Base-by-base conservation (phyloP, 1,139 yeast species). In the Kodamaea ohmeri region DNA sequence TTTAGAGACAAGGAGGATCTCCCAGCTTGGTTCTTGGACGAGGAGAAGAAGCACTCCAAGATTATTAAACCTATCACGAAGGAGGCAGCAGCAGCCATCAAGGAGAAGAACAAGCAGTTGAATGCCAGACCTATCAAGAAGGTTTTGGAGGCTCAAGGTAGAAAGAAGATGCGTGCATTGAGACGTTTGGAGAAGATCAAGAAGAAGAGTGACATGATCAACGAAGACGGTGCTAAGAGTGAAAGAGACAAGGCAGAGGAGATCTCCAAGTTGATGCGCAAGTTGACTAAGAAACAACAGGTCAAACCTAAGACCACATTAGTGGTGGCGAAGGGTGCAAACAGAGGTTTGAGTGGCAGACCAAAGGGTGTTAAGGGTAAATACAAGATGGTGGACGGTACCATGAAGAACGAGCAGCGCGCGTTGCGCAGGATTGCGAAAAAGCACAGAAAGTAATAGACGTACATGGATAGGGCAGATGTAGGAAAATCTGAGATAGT, bases 301-400 rank as follows among this genome's bases (percentile, higher is more conserved):
- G 67, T 71, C 21, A 85, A 80, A 58, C 96, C 95, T 21, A 83
- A 83, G 73, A 86, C 88, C 27, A 86, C 95, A 0, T 76, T 88
- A 48, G 96, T 92, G 45, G 90, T 81, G 49, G 97, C 99, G n/a
- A 69, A 72, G 41, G 97, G 97, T 52, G 62, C 72, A 34, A 90
- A 90, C 62, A 83, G 72, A 60, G 96, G 96, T 45, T 67, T 90
- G 37, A 74, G 88, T 51, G 98, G 98, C 41, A 84, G 99, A 67
- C 99, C 99, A 25, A 84, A 80, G 67, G 99, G 98, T 58, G 80
- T 92, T 51, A 88, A 83, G 65, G 99, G 98, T 67, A 89, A 88
- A 60, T 92, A 92, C 71, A 92, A 88, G 83, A 92, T 94, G 98
- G 97, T 92, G 52, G 99, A 92, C 65, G 97, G 97, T 71, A 86